phyloP scores from a whole-genome alignment of 768 basidiomycete species.

The Pisolithus tinctorius region DNA sequence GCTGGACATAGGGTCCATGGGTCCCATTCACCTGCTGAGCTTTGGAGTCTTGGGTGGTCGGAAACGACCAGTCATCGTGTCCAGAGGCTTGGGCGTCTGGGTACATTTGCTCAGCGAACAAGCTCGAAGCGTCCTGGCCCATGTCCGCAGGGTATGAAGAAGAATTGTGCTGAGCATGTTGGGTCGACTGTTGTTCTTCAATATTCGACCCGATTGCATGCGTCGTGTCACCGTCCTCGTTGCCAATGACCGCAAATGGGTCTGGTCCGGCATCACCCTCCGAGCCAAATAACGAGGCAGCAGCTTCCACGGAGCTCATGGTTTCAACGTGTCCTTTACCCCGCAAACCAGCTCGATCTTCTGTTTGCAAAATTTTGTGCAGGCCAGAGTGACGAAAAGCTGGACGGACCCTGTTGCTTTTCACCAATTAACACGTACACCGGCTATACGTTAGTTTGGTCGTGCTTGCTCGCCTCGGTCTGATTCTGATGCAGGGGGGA shows the following conservation, averaged over 20 bases:
- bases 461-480: conserved; percentile 14
- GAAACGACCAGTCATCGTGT: conserved; percentile 22
- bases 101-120: conserved; percentile 31
- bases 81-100: conserved; percentile 19
- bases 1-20: conserved; percentile 18
- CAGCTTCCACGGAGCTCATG: conserved; percentile 70
- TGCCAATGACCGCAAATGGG: conserved; percentile 57
- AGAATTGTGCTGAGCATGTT: conserved; percentile 15
- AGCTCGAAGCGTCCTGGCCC: conserved; percentile 33
- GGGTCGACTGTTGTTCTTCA: conserved; percentile 3
- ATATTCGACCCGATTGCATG: conserved; percentile 13
- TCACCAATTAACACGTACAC: conserved; percentile 2
- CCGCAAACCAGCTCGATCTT: conserved; percentile 5
- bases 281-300: conserved; percentile 73
- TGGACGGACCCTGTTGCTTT: background rate
- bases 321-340: conserved; percentile 25
- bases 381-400: conserved; percentile 7
- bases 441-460: conserved; percentile 19
- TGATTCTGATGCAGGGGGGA: background rate
- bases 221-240: conserved; percentile 27
- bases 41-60: conserved; percentile 15
- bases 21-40: conserved; percentile 6
- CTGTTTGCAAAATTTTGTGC: conserved; percentile 11
- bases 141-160: conserved; percentile 21
- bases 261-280: conserved; percentile 51